Percentiles rank a stretch among this genome's conserved stretches.
Evolutionary conservation across 257 asterid species (phyloP).

Genomic region (Asclepias syriaca): DNA sequence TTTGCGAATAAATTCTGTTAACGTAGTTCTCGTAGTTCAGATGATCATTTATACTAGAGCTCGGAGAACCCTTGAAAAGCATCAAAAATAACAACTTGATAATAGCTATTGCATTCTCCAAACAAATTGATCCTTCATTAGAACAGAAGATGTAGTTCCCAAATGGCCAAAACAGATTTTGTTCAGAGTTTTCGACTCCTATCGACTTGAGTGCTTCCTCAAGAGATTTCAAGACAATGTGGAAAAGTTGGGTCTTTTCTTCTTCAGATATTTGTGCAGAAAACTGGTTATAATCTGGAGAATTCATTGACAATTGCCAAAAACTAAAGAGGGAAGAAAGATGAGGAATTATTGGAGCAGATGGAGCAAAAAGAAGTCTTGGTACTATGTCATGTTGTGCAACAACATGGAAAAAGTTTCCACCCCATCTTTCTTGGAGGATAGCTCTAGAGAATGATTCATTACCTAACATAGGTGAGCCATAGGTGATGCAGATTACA

Average conservation of each 20-base stretch:
- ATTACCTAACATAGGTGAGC: conserved; percentile 81
- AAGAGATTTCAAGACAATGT: conserved; percentile 33
- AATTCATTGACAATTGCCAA: conserved; percentile 45
- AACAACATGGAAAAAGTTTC: conserved; percentile 71
- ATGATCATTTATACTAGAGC: conserved; percentile 53
- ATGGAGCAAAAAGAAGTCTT: conserved; percentile 58
- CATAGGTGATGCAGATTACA: conserved; percentile 67
- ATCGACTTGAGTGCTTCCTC: conserved; percentile 22
- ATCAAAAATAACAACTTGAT: conserved; percentile 51
- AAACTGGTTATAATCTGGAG: conserved; percentile 24
- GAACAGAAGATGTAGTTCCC: conserved; percentile 85
- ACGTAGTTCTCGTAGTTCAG: conserved; percentile 49
- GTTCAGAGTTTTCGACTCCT: conserved; percentile 23
- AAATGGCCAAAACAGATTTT: conserved; percentile 53
- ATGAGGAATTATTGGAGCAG: conserved; percentile 32
- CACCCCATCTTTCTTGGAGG: conserved; percentile 75
- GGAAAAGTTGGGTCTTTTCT: conserved; percentile 27
- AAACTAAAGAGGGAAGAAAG: conserved; percentile 34
- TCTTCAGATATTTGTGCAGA: conserved; percentile 29
- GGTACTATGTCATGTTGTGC: conserved; percentile 71
- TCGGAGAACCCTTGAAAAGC: conserved; percentile 38
- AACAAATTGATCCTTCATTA: conserved; percentile 57
- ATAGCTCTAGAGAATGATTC: conserved; percentile 53
- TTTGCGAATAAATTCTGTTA: conserved; percentile 37
- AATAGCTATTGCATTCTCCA: conserved; percentile 54